These are phyloP conservation scores for Dimocarpus longan DNA, from an alignment of 345 rosid genomes.

Conservation along the genomic window DNA sequence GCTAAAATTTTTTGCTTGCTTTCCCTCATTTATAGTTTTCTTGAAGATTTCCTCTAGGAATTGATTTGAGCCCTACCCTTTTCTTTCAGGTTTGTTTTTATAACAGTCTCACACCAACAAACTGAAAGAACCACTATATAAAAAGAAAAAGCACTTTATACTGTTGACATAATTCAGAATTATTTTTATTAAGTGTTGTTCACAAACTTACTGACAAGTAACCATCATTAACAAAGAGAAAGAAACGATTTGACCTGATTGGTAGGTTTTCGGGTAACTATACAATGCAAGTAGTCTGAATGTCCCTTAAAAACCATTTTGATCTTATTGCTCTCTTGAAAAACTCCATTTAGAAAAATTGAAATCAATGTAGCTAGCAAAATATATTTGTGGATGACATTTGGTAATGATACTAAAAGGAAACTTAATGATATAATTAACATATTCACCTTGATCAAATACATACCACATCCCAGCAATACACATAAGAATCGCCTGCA, in stretches of 20 bases:
- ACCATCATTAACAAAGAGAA: not conserved
- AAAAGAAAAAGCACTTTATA: not conserved
- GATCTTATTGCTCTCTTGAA: slow-evolving; percentile 81
- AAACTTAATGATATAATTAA: slow-evolving; percentile 12
- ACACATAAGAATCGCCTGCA: slow-evolving; percentile 90
- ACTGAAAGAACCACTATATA: not conserved
- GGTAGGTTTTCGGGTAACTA: slow-evolving; percentile 67
- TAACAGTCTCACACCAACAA: not conserved
- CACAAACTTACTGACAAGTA: not conserved
- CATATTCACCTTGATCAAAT: slow-evolving; percentile 34
- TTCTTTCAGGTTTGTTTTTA: not conserved
- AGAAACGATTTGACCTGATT: slow-evolving; percentile 63
- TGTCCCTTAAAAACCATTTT: slow-evolving; percentile 89
- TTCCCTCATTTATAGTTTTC: not conserved
- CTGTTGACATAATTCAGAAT: not conserved
- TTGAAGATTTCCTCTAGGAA: not conserved
- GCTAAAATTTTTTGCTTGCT: not conserved
- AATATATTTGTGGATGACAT: slow-evolving; percentile 9
- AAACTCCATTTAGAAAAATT: slow-evolving; percentile 23
- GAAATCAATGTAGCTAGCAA: slow-evolving; percentile 12
- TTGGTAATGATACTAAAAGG: slow-evolving; percentile 1
- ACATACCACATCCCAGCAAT: slow-evolving; percentile 99
- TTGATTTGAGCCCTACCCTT: not conserved
- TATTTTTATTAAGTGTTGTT: not conserved
- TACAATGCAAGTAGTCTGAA: slow-evolving; percentile 78